Conservation (phyloP, 495 filamentous ascomycete species). For the Trichoderma erinaceum region DNA sequence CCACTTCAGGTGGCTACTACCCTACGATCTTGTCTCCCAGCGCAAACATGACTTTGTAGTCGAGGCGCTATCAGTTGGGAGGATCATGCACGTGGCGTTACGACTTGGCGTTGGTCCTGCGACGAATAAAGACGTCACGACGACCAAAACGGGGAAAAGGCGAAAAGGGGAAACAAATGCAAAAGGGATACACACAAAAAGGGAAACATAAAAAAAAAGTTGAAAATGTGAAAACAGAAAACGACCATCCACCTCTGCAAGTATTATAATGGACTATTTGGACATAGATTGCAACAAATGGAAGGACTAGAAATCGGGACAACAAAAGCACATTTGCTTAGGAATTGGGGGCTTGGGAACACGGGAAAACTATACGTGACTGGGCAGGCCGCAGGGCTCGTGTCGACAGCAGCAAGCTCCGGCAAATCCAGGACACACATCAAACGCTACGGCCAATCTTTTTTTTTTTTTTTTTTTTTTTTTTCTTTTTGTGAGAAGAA, state of each 20-base stretch:
- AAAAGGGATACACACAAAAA: background rate
- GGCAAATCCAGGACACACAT: background rate
- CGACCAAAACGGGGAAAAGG: no score
- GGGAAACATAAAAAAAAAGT: background rate
- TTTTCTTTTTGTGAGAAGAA: background rate
- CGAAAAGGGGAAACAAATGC: background rate
- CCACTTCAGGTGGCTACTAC: constrained; percentile 40
- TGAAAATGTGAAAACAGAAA: background rate
- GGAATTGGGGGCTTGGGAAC: background rate
- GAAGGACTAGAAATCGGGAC: background rate
- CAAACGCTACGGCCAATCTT: background rate
- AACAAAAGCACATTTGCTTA: background rate
- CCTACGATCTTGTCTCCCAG: constrained; percentile 33
- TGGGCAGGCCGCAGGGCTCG: constrained; percentile 5
- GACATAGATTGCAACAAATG: background rate
- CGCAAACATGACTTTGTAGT: constrained; percentile 13
- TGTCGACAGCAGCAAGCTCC: constrained; percentile 4
- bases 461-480: background rate
- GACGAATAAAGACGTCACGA: background rate
- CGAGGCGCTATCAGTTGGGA: background rate
- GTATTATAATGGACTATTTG: background rate
- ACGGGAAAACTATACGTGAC: constrained; percentile 7
- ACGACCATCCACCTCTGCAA: background rate
- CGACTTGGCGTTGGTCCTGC: background rate
- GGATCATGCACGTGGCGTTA: background rate